phyloP scores from a whole-genome alignment of 2,329 filamentous ascomycete species.

The Paecilomyces sp. region DNA sequence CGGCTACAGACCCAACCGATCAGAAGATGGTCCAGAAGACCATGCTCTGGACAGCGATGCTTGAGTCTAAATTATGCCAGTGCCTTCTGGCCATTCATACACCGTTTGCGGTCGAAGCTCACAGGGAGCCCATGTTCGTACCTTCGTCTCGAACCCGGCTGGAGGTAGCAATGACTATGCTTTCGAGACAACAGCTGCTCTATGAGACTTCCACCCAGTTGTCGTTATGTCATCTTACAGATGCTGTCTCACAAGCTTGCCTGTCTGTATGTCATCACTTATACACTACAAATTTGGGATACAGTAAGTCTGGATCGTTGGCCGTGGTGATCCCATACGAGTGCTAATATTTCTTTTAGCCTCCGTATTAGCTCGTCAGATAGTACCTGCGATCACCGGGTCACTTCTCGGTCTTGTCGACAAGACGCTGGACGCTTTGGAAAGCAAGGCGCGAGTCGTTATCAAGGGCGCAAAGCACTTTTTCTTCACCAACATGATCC shows the following conservation, averaged over 20 bases:
- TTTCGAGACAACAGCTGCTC: slow-evolving; percentile 28
- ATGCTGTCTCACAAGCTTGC: slow-evolving; percentile 31
- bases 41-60: slow-evolving; percentile 22
- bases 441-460: slow-evolving; percentile 22
- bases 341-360: slow-evolving; percentile 6
- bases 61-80: slow-evolving; percentile 29
- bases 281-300: slow-evolving; percentile 15
- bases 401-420: slow-evolving; percentile 27
- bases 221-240: slow-evolving; percentile 27
- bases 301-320: slow-evolving; percentile 12
- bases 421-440: slow-evolving; percentile 20
- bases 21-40: slow-evolving; percentile 18
- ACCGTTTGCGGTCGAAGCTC: slow-evolving; percentile 29
- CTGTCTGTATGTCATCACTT: slow-evolving; percentile 31
- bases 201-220: slow-evolving; percentile 24
- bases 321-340: neutral
- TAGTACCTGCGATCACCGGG: slow-evolving; percentile 23
- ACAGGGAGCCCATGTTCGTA: slow-evolving; percentile 23
- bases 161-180: slow-evolving; percentile 29
- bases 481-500: slow-evolving; percentile 31
- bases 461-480: slow-evolving; percentile 34
- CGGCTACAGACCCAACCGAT: slow-evolving; percentile 10
- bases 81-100: slow-evolving; percentile 33
- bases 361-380: slow-evolving; percentile 13
- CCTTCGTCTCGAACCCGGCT: slow-evolving; percentile 28